Base-by-base conservation (phyloP, 2,329 filamentous ascomycete species). In the Zasmidium cellare region DNA sequence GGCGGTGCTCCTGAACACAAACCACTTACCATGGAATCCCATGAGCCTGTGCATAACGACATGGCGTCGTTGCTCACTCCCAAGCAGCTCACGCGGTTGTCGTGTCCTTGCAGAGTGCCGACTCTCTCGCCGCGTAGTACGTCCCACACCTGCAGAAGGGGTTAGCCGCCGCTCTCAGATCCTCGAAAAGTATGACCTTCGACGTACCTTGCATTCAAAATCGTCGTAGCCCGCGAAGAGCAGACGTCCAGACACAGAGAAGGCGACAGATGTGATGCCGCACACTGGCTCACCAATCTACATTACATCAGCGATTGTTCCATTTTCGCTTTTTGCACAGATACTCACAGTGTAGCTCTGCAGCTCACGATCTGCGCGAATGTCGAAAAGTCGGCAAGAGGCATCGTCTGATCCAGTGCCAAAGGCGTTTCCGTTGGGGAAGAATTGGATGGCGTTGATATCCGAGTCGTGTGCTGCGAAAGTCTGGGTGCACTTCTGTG, bases 381-480 rank as follows among this genome's bases (percentile, higher is more conserved):
- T 97, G 76, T 99, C 94, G 73, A 99, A 99, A 41, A 99, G 84
- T 67, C 94, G 88, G 83, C 94, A 99, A 41, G 93, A 96, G 55
- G 94, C 94, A 74, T 99, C 94, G 70, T 99, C 94, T 46, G 94
- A 97, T 58, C 94, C 94, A 55, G 94, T 97, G 66, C 96, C 94
- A 72, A 99, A 97, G 23, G 94, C 96, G 76, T 97, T 96, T 61
- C 94, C 94, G 72, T 97, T 96, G 54, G 94, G 94, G 87, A 97
- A 97, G 82, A 97, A 99, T 75, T 97, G 94, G 65, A 99, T 97
- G 69, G 94, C 94, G 76, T 99, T 99, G 82, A 99, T 99, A 73
- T 99, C 94, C 46, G 92, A 97, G 78, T 97, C 94, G 78, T 97
- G 94, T 24, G 94, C 94, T 53, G 94, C 92, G 76, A 99, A 99